phyloP scores from a whole-genome alignment of 164 flowering plant species.

The Dillenia turbinata region DNA sequence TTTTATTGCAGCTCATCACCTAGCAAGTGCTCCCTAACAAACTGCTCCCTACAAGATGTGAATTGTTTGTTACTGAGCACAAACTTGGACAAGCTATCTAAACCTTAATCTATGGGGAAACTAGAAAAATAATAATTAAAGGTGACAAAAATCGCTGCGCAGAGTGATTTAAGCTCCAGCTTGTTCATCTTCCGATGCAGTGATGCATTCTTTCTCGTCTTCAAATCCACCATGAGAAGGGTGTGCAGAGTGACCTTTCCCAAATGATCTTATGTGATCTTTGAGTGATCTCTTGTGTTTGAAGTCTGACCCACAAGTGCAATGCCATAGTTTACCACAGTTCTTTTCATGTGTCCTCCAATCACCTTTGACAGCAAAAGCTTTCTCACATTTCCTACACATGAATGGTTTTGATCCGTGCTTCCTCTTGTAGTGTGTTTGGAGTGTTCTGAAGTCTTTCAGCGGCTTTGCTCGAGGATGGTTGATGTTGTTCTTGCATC shows the following conservation, averaged over 20 bases:
- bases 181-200: conserved; percentile 53
- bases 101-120: neutral
- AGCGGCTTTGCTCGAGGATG: conserved; percentile 70
- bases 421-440: conserved; percentile 81
- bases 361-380: conserved; percentile 72
- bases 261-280: conserved; percentile 71
- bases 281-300: conserved; percentile 81
- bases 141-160: neutral
- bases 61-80: conserved; percentile 75
- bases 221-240: conserved; percentile 49
- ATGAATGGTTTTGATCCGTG: conserved; percentile 63
- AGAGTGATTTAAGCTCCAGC: conserved; percentile 10
- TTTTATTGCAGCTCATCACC: conserved; percentile 18
- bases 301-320: conserved; percentile 79
- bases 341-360: conserved; percentile 89
- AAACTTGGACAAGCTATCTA: conserved; percentile 25
- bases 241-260: conserved; percentile 57
- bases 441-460: conserved; percentile 77
- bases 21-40: conserved; percentile 57
- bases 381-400: conserved; percentile 65
- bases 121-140: neutral
- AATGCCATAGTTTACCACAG: conserved; percentile 77
- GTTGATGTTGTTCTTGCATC: conserved; percentile 85
- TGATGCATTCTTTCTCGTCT: conserved; percentile 47
- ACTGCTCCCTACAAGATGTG: conserved; percentile 43